Base-by-base conservation (phyloP, 139 green algal genomes). In the Parachlorella kessleri region DNA sequence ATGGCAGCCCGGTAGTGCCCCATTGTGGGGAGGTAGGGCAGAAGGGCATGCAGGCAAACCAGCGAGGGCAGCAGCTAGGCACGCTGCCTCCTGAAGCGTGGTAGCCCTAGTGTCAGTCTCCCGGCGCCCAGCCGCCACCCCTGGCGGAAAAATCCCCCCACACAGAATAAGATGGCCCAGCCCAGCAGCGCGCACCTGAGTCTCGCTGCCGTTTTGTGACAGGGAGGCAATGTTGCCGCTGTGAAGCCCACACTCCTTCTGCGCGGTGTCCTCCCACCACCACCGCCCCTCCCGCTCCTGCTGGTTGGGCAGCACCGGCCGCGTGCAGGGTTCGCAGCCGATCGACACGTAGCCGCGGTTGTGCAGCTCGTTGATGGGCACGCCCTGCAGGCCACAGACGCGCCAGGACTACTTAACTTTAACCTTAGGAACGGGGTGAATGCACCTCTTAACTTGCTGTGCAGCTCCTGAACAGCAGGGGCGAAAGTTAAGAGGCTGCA, bases 241-340 rank as follows among this genome's bases (percentile, higher is more conserved):
- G 90, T 99, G 96, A 81, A 99, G 89, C 66, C 96, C 96, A 85
- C 96, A 99, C 92, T 99, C 96, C 91, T 99, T 98, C 42, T 81
- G 75, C 21, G 90, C 77, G n/a, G 93, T 87, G 84, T 96, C 96
- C 92, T 99, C 96, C 96, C 96, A 99, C 96, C 96, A 99, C 96
- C 96, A 99, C 72, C 96, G 90, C 26, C 96, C 96, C 89, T 99
- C 96, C 54, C 96, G 91, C 91, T 99, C 96, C 54, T 94, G 90
- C 91, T 98, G 95, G 81, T 97, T 96, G 72, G 96, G 96, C 84
- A 99, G 90, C 81, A 99, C 96, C 30, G 96, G 59, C 10, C 84
- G 78, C 1, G 96, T 99, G 92, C 96, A 99, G 37, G 96, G 96
- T 91, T 98, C 95, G 85, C 96, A 99, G 78, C 96, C 96, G 73